Evolutionary conservation across 495 filamentous ascomycete genomes (phyloP).

Genomic region (Penicillium riverlandense): DNA sequence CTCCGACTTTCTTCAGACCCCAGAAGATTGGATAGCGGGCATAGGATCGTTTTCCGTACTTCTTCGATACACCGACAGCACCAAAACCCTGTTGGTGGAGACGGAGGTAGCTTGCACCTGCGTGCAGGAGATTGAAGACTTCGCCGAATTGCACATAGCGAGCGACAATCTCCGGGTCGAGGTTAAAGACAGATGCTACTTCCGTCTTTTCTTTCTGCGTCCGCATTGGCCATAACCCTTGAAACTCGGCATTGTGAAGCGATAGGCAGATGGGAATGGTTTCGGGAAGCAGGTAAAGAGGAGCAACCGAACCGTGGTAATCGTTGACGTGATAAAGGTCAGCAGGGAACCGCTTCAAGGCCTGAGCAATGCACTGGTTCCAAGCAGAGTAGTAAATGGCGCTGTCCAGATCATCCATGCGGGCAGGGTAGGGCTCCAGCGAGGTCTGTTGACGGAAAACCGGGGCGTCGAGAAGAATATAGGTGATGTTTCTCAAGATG

Average conservation of each 20-base stretch:
- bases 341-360: conserved; percentile 52
- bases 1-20: conserved; percentile 63
- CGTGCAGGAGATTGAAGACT: conserved; percentile 67
- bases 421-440: conserved; percentile 59
- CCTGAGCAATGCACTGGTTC: conserved; percentile 64
- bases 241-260: conserved; percentile 68
- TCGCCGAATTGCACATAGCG: conserved; percentile 55
- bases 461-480: conserved; percentile 62
- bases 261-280: conserved; percentile 43
- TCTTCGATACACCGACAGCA: conserved; percentile 66
- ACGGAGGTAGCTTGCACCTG: conserved; percentile 65
- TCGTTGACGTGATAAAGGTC: conserved; percentile 79
- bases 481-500: conserved; percentile 60
- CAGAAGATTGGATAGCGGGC: conserved; percentile 75
- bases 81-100: conserved; percentile 70
- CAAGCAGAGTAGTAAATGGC: conserved; percentile 70
- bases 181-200: conserved; percentile 65
- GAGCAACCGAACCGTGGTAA: conserved; percentile 69
- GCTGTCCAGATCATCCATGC: conserved; percentile 68
- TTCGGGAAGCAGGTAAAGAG: conserved; percentile 60
- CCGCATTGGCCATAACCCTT: conserved; percentile 68
- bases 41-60: conserved; percentile 69
- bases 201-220: conserved; percentile 59
- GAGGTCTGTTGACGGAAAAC: conserved; percentile 65
- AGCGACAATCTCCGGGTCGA: conserved; percentile 33